Percentiles rank a stretch among this genome's conserved stretches.
phyloP scores from a whole-genome alignment of 257 asterid genomes.

The Haberlea rhodopensis region DNA sequence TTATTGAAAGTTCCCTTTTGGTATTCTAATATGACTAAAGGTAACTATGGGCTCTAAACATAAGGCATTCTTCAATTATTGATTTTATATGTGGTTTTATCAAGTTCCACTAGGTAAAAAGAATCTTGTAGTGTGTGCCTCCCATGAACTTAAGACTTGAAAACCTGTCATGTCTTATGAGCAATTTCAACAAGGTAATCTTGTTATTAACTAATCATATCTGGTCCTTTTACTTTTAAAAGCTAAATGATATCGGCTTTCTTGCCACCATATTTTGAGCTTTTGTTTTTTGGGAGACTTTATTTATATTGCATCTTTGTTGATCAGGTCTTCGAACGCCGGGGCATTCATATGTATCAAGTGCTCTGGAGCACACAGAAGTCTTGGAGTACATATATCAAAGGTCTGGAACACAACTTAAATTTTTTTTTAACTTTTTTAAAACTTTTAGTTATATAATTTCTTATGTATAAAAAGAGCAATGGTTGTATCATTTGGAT shows the following conservation, averaged over 20 bases:
- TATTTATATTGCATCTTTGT: constrained; percentile 25
- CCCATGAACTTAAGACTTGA: constrained; percentile 1
- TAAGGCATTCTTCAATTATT: background rate
- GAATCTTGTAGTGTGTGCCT: background rate
- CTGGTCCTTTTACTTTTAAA: background rate
- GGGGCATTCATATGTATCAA: constrained; percentile 89
- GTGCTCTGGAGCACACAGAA: constrained; percentile 92
- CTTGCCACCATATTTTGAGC: background rate
- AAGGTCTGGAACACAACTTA: constrained; percentile 44
- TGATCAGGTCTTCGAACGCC: constrained; percentile 62
- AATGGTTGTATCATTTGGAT: background rate
- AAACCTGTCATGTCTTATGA: background rate
- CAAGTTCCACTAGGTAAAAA: background rate
- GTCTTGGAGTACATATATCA: constrained; percentile 92
- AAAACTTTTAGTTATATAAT: background rate
- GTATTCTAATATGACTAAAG: background rate
- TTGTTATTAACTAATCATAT: background rate
- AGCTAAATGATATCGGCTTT: background rate
- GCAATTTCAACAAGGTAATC: background rate
- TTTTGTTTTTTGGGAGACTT: background rate
- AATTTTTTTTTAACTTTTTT: background rate
- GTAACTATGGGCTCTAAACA: background rate
- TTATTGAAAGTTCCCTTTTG: background rate
- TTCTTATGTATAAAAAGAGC: background rate
- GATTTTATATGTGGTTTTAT: background rate